These are phyloP conservation scores for Pilatotrama ljubarskyi DNA, from an alignment of 768 basidiomycete species.

Conservation along the genomic window DNA sequence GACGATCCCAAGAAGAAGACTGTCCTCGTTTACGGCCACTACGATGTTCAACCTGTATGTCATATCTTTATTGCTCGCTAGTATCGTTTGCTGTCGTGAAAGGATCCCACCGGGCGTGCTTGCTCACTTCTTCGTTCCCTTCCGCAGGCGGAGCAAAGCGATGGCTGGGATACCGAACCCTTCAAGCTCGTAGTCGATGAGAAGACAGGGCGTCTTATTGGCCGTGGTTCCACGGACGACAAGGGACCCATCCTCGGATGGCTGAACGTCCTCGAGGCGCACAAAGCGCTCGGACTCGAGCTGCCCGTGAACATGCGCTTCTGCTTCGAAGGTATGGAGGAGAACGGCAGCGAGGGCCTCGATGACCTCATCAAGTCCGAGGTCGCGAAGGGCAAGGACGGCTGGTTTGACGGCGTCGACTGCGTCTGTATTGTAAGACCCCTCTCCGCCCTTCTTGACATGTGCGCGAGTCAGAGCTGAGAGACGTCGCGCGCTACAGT, in stretches of 20 bases:
- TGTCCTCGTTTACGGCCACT: constrained; percentile 90
- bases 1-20: constrained; percentile 90
- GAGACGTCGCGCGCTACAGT: constrained; percentile 48
- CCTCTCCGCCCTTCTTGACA: background rate
- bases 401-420: constrained; percentile 87
- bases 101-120: too few species aligned
- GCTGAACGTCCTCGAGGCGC: constrained; percentile 89
- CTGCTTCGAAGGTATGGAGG: constrained; percentile 98
- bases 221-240: constrained; percentile 88
- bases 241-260: constrained; percentile 89
- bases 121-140: background rate
- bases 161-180: constrained; percentile 90
- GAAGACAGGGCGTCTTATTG: constrained; percentile 64
- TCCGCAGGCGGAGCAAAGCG: constrained; percentile 46
- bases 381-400: constrained; percentile 57
- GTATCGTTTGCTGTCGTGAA: too few species aligned
- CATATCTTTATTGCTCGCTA: background rate
- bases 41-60: constrained; percentile 89
- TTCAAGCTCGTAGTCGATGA: constrained; percentile 65
- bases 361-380: constrained; percentile 84
- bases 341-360: constrained; percentile 87
- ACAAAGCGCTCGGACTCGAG: constrained; percentile 59
- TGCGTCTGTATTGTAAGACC: constrained; percentile 84
- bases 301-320: constrained; percentile 89
- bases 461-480: background rate